A percentile compares a stretch with the other conserved stretches of the same genome.
Evolutionary conservation across 2,329 filamentous ascomycete genomes (phyloP).

Genomic region (Ophiostoma ulmi): DNA sequence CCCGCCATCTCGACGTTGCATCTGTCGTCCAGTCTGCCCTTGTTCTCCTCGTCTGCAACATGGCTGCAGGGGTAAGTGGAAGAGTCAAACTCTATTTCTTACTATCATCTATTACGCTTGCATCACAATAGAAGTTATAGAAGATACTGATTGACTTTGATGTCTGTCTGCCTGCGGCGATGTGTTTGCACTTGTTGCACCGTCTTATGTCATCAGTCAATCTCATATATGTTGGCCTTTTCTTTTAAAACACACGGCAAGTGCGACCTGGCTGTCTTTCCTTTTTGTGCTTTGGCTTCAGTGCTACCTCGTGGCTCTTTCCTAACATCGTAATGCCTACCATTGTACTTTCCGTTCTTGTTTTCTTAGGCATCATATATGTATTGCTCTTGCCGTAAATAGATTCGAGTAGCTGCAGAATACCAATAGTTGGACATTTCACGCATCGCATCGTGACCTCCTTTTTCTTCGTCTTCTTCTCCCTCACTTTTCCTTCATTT

Average conservation of each 20-base stretch:
- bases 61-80: background rate
- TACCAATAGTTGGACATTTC: background rate
- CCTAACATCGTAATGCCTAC: background rate
- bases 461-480: background rate
- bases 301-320: background rate
- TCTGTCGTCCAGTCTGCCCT: background rate
- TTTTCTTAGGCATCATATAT: background rate
- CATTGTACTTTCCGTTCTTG: background rate
- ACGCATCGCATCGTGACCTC: background rate
- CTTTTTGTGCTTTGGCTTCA: background rate
- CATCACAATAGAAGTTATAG: no score
- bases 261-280: background rate
- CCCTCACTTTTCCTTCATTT: background rate
- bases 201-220: slow-evolving; percentile 1
- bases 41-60: background rate
- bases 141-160: background rate
- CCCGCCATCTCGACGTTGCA: background rate
- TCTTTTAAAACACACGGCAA: background rate
- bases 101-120: background rate
- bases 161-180: background rate
- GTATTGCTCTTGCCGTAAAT: background rate
- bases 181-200: background rate
- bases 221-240: background rate
- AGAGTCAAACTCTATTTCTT: background rate
- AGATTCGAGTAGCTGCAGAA: background rate